Conservation (phyloP, 208 protist species). For the Wallacemonas sp. region DNA sequence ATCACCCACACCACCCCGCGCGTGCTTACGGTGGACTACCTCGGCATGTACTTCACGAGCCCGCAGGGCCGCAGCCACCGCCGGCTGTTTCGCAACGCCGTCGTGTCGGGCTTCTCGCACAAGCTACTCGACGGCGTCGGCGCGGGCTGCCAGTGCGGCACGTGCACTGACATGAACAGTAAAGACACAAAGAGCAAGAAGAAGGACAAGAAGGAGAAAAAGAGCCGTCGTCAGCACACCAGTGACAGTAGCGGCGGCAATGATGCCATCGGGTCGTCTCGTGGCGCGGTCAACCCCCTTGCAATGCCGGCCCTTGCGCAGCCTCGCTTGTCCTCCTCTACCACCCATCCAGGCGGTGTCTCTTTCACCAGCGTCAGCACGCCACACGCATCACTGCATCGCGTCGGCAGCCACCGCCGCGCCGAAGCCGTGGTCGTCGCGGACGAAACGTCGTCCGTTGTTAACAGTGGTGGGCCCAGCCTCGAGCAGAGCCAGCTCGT, state of each 20-base stretch:
- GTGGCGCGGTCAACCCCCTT: no score
- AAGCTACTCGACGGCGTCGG: conserved; percentile 9
- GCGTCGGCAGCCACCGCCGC: conserved; percentile 3
- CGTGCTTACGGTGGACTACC: conserved; percentile 16
- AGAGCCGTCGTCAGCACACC: background rate
- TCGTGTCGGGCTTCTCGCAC: conserved; percentile 19
- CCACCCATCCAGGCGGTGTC: background rate
- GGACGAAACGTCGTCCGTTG: conserved; percentile 9
- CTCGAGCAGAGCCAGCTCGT: conserved; percentile 7
- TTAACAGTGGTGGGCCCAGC: background rate
- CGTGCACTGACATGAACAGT: no score
- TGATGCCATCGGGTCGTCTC: no score
- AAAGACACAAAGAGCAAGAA: conserved; percentile 13
- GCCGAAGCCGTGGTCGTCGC: background rate
- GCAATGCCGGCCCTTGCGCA: background rate
- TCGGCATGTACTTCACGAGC: conserved; percentile 9
- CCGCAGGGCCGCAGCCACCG: conserved; percentile 2
- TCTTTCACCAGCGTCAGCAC: background rate
- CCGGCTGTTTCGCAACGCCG: background rate
- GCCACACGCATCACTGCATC: conserved; percentile 1
- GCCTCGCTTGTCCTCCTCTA: background rate
- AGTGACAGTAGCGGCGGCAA: no score
- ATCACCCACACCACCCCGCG: conserved; percentile 16
- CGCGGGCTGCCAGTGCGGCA: conserved; percentile 13
- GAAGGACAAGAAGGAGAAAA: background rate